phyloP scores from a whole-genome alignment of 441 rosid species.

The Erysimum cheiri region DNA sequence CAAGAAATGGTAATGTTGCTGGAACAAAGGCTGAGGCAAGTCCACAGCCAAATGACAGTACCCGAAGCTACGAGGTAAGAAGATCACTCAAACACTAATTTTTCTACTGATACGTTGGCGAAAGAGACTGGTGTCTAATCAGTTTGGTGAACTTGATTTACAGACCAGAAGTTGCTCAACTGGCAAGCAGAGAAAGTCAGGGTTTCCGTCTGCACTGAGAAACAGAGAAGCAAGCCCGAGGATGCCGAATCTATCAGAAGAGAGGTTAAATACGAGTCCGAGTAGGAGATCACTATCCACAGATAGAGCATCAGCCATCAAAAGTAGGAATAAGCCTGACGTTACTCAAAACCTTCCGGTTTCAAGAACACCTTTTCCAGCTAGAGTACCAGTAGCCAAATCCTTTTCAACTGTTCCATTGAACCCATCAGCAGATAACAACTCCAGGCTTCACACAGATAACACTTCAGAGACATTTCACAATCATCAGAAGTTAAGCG shows the following conservation, averaged over 20 bases:
- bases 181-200: conserved; percentile 81
- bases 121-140: conserved; percentile 13
- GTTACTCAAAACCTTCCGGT: conserved; percentile 59
- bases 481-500: conserved; percentile 61
- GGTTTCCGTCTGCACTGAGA: conserved; percentile 67
- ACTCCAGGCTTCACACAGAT: conserved; percentile 43
- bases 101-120: neutral
- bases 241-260: conserved; percentile 58
- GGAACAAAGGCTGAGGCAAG: conserved; percentile 59
- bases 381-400: conserved; percentile 73
- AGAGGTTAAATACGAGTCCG: conserved; percentile 59
- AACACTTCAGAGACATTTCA: conserved; percentile 53
- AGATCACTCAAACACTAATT: conserved; percentile 7
- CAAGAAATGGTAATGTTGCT: conserved; percentile 55
- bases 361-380: conserved; percentile 83
- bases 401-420: conserved; percentile 54
- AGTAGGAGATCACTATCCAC: conserved; percentile 80
- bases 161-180: conserved; percentile 90
- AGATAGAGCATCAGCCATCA: conserved; percentile 71
- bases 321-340: conserved; percentile 66
- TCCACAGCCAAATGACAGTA: conserved; percentile 59
- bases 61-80: conserved; percentile 65
- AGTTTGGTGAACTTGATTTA: conserved; percentile 29
- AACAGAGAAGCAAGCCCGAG: conserved; percentile 67
- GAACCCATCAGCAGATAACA: conserved; percentile 55